Evolutionary conservation across 768 basidiomycete genomes (phyloP), one percentile per base, ranked within the genome.

Genomic region (Lentinula lateritia): DNA sequence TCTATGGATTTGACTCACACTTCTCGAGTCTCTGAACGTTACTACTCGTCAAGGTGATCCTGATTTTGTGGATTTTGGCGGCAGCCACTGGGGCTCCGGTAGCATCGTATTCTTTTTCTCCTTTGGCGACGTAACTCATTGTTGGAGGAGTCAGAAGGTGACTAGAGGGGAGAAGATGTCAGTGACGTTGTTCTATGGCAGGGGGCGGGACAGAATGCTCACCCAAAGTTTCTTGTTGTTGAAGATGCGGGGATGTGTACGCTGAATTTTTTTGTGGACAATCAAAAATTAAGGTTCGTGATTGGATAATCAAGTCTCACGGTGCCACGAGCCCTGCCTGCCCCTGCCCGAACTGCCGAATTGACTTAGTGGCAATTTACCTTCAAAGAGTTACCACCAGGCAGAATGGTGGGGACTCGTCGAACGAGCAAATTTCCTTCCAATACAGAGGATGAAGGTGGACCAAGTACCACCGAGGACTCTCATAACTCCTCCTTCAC

Each of bases 91-190:
- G 84, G 66, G 90, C 89, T 70, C 93, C 93, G 52, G 91, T 89
- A 63, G 93, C 94, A 68, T 98, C 97, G 83, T 94, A 95, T 75
- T 97, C 95, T 77, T 98, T 95, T 77, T 95, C 93, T 76, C 89
- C 91, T 87, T 94, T 94, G 83, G 93, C 92, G 92, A 93, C 93
- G 90, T 95, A 93, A 92, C 91, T 93, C 93, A 93, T 93, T 78
- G 73, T 89, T 28, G 50, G 79, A 80, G 79, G 86, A 89, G 87
- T 86, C 83, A 90, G 88, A 82, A 89, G 89, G 89, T 89, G 89
- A 89, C 88, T 89, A 63, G 20, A 39, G 10, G 50, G 9, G 13
- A 53, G 1, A 32, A 10, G 13, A 12, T 32, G n/a, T 59, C 6
- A 61, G 60, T 39, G 15, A 9, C 12, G 9, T 38, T 6, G 12